Evolutionary conservation across 176 grass and related monocot genomes (phyloP).

Genomic region (Avena sativa): DNA sequence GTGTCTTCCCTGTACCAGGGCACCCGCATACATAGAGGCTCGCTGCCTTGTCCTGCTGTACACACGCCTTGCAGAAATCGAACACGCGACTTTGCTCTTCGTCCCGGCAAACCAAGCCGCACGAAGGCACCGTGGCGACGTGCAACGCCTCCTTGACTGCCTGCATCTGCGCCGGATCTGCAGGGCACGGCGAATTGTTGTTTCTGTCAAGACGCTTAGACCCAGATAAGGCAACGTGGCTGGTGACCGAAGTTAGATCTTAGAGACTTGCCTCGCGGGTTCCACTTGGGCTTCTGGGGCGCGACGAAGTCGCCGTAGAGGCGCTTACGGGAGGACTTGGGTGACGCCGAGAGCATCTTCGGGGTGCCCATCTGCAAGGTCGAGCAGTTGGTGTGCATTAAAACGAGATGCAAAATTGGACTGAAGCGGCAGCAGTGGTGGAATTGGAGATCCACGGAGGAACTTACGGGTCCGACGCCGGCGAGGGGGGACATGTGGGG

Average conservation of each 20-base stretch:
- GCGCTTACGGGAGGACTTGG: constrained; percentile 83
- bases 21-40: constrained; percentile 87
- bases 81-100: constrained; percentile 73
- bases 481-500: constrained; percentile 39
- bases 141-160: constrained; percentile 84
- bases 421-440: background rate
- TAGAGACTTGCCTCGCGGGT: constrained; percentile 58
- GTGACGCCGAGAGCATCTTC: constrained; percentile 61
- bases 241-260: background rate
- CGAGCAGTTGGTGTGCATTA: constrained; percentile 40
- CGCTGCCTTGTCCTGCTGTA: constrained; percentile 66
- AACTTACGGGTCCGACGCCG: constrained; percentile 44
- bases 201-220: background rate
- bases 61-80: constrained; percentile 68
- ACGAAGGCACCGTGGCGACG: constrained; percentile 64
- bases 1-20: constrained; percentile 89
- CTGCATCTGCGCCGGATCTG: constrained; percentile 82
- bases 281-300: constrained; percentile 60
- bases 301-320: constrained; percentile 61
- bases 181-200: background rate
- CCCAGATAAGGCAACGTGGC: background rate
- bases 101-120: constrained; percentile 71
- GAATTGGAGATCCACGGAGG: background rate
- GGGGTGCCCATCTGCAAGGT: constrained; percentile 43
- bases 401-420: background rate